Evolutionary conservation across 2,329 filamentous ascomycete species (phyloP).

Genomic region (Sporothrix pallida): DNA sequence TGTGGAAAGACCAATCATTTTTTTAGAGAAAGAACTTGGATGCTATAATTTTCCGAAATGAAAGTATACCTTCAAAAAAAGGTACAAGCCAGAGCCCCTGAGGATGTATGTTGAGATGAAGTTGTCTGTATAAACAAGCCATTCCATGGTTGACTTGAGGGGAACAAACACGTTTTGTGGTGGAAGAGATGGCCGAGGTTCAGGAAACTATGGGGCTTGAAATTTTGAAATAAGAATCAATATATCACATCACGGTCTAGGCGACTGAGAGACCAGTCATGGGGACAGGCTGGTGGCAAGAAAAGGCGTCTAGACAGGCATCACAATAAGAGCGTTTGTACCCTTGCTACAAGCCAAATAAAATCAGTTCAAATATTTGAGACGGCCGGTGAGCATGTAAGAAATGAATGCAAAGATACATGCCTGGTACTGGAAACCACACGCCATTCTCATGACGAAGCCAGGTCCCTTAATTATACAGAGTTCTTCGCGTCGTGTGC

Average conservation of each 20-base stretch:
- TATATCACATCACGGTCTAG: slow-evolving; percentile 3
- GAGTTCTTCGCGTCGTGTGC: neutral
- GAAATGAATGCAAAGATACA: neutral
- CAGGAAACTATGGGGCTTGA: neutral
- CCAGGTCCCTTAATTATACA: slow-evolving; percentile 18
- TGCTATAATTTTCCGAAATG: neutral
- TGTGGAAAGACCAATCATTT: neutral
- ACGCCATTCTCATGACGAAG: slow-evolving; percentile 8
- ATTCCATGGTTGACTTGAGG: neutral
- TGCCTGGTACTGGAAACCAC: neutral
- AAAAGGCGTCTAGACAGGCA: neutral
- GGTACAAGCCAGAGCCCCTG: neutral
- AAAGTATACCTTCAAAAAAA: neutral
- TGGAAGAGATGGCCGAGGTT: neutral
- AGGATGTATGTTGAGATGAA: neutral
- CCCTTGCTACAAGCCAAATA: neutral
- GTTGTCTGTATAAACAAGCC: neutral
- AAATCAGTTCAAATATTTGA: neutral
- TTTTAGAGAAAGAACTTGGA: neutral
- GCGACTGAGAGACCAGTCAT: neutral
- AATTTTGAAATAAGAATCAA: neutral
- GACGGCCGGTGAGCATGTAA: neutral
- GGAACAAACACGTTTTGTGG: neutral
- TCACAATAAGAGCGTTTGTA: neutral
- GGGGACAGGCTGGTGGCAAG: slow-evolving; percentile 10